Percentiles rank a stretch among this genome's conserved stretches.
Conservation (phyloP, 371 early-diverging fungal species). For the Apophysomyces elegans region DNA sequence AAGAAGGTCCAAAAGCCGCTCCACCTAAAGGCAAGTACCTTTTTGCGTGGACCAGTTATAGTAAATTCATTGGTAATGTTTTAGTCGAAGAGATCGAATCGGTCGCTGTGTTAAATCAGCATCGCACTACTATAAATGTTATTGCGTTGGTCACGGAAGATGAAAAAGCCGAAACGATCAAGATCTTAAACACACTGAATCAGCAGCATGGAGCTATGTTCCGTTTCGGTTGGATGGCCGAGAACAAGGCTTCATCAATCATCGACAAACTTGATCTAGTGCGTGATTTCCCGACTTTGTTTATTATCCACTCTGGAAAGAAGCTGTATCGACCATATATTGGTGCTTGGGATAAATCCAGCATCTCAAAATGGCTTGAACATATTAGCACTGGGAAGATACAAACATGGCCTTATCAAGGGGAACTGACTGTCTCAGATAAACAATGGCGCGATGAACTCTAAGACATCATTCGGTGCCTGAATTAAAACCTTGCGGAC, state of each 20-base stretch:
- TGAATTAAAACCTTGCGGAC: not conserved
- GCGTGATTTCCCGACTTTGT: slow-evolving; percentile 69
- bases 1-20: slow-evolving; percentile 27
- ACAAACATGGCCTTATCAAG: slow-evolving; percentile 49
- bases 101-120: slow-evolving; percentile 14
- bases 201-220: slow-evolving; percentile 30
- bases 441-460: slow-evolving; percentile 16
- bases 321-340: slow-evolving; percentile 70
- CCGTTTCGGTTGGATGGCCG: slow-evolving; percentile 73
- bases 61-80: not conserved
- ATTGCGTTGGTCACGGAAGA: slow-evolving; percentile 67
- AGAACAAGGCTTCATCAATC: slow-evolving; percentile 56
- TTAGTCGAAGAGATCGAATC: slow-evolving; percentile 23
- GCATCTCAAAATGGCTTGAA: slow-evolving; percentile 61
- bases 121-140: slow-evolving; percentile 53
- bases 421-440: slow-evolving; percentile 23
- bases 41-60: not conserved
- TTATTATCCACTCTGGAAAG: slow-evolving; percentile 69
- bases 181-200: slow-evolving; percentile 54
- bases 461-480: slow-evolving; percentile 9
- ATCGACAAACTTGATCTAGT: slow-evolving; percentile 67
- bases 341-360: slow-evolving; percentile 71
- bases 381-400: slow-evolving; percentile 42
- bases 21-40: slow-evolving; percentile 6
- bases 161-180: slow-evolving; percentile 57